Percentiles rank a stretch among this genome's conserved stretches.
phyloP scores from a whole-genome alignment of 345 rosid species.

The Populus deltoides region DNA sequence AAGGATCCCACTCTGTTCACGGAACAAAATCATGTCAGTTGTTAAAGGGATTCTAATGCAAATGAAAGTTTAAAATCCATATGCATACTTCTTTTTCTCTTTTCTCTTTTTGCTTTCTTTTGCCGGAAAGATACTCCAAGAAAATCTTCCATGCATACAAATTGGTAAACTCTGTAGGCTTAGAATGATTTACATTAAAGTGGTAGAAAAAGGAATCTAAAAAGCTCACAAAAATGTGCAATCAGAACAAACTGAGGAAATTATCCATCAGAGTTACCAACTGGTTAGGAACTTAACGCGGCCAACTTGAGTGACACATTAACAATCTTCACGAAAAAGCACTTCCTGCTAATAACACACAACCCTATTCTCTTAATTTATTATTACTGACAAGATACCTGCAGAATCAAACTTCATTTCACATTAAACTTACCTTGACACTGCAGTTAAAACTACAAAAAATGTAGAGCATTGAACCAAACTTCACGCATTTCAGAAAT shows the following conservation, averaged over 20 bases:
- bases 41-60: neutral
- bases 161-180: neutral
- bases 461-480: neutral
- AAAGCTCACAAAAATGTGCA: neutral
- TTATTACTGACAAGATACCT: neutral
- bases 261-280: too few relatives aligned
- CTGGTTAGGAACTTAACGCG: neutral
- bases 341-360: neutral
- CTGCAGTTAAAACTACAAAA: neutral
- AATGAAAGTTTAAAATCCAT: neutral
- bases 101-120: neutral
- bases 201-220: neutral
- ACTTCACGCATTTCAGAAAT: neutral
- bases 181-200: neutral
- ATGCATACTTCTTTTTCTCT: neutral
- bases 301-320: neutral
- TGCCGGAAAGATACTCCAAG: neutral
- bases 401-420: neutral
- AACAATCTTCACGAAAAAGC: neutral
- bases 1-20: conserved; percentile 87
- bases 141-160: neutral
- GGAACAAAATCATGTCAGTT: neutral
- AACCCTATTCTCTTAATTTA: neutral
- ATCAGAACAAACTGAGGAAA: neutral
- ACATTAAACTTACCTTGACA: neutral